A percentile compares a stretch with the other conserved stretches of the same genome.
Evolutionary conservation across 2,329 filamentous ascomycete genomes (phyloP).

Genomic region (Sclerotinia minor): DNA sequence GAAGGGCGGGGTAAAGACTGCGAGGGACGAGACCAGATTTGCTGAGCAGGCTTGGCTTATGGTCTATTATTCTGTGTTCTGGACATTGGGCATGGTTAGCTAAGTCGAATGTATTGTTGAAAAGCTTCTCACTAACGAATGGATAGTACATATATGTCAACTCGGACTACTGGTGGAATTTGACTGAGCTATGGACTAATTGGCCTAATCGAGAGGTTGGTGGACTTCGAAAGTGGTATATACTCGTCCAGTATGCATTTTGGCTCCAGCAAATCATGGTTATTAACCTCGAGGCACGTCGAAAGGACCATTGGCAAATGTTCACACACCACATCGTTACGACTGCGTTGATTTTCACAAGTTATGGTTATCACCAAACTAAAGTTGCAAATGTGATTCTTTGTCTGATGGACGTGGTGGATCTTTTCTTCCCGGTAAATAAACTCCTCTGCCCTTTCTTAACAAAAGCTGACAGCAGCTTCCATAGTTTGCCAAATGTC

Average conservation of each 20-base stretch:
- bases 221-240: conserved; percentile 81
- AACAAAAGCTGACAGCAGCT: conserved; percentile 20
- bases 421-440: conserved; percentile 77
- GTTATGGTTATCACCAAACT: conserved; percentile 84
- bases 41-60: conserved; percentile 93
- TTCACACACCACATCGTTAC: conserved; percentile 93
- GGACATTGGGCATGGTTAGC: conserved; percentile 78
- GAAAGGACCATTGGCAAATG: conserved; percentile 97
- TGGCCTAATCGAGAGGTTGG: conserved; percentile 79
- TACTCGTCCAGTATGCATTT: conserved; percentile 85
- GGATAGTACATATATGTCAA: conserved; percentile 74
- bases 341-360: conserved; percentile 73
- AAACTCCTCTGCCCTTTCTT: neutral
- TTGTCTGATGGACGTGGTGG: conserved; percentile 90
- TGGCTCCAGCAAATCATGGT: conserved; percentile 94
- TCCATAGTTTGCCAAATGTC: conserved; percentile 77
- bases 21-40: conserved; percentile 78
- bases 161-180: conserved; percentile 76
- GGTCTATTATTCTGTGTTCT: conserved; percentile 79
- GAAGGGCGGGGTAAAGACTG: conserved; percentile 68
- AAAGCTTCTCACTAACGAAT: conserved; percentile 31
- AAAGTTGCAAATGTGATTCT: conserved; percentile 87
- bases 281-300: conserved; percentile 88
- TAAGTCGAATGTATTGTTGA: neutral
- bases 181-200: conserved; percentile 76